Percentiles rank a stretch among this genome's conserved stretches.
Conservation (phyloP, 352 stramenopile genomes). For the Ochromonadaceae sp. region DNA sequence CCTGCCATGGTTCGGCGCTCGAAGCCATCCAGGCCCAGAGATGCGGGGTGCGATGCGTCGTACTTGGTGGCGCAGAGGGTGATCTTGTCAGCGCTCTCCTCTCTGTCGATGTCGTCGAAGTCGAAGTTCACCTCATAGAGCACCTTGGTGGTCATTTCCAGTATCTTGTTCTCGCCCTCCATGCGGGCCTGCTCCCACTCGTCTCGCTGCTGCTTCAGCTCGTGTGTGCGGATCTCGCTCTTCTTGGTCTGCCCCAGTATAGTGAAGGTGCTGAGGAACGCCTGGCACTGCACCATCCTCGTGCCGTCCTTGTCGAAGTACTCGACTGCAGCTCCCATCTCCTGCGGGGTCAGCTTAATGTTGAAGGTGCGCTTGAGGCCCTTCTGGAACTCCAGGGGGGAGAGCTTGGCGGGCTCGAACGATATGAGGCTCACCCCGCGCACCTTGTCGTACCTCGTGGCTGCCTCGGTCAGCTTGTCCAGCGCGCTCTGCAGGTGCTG, state of each 20-base stretch:
- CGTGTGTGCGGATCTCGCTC: background rate
- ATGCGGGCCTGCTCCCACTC: background rate
- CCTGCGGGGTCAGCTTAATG: background rate
- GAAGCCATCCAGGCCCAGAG: background rate
- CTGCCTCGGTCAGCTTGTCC: background rate
- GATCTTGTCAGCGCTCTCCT: no score
- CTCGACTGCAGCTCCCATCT: conserved; percentile 6
- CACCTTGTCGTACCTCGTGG: background rate
- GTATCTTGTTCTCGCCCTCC: background rate
- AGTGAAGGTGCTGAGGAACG: conserved; percentile 3
- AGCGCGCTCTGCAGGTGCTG: background rate
- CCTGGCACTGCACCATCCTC: background rate
- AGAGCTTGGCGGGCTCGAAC: background rate
- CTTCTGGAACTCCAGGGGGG: background rate
- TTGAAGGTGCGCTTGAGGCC: conserved; percentile 14
- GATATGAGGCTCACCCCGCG: background rate
- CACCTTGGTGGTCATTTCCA: background rate
- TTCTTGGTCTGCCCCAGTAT: background rate
- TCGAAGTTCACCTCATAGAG: background rate
- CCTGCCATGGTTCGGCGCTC: background rate
- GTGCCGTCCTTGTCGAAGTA: background rate
- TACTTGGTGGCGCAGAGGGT: no score
- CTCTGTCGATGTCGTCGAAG: no score
- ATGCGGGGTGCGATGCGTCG: conserved; percentile 6
- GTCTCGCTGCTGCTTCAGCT: background rate